A percentile compares a stretch with the other conserved stretches of the same genome.
phyloP scores from a whole-genome alignment of 1,284 basidiomycete species.

The Cronartium quercuum region DNA sequence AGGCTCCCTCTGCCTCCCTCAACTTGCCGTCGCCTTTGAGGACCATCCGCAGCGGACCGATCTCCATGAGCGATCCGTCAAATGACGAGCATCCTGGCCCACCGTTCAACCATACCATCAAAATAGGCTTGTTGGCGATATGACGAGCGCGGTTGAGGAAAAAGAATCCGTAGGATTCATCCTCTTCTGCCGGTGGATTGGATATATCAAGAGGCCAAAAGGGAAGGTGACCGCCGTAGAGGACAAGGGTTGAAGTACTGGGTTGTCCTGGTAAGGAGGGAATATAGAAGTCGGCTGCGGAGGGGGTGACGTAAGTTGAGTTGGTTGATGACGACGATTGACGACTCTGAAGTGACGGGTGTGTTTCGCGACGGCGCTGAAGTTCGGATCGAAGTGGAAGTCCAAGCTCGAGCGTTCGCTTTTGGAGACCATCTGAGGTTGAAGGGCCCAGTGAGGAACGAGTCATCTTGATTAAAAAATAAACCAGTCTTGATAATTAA shows the following conservation, averaged over 20 bases:
- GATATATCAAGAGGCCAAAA: slow-evolving; percentile 39
- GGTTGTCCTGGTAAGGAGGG: slow-evolving; percentile 39
- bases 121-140: slow-evolving; percentile 73
- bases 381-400: not conserved
- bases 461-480: no score
- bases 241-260: slow-evolving; percentile 42
- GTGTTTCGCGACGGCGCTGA: not conserved
- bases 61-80: slow-evolving; percentile 96
- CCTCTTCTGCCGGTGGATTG: not conserved
- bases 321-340: not conserved
- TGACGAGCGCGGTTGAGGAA: slow-evolving; percentile 81
- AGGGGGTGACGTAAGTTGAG: not conserved
- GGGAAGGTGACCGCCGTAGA: slow-evolving; percentile 48
- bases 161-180: slow-evolving; percentile 69
- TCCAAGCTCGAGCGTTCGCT: no score
- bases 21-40: slow-evolving; percentile 67
- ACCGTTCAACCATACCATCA: slow-evolving; percentile 96
- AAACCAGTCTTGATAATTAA: no score
- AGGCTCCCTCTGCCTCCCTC: slow-evolving; percentile 74
- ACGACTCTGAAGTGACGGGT: not conserved
- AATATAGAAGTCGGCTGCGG: slow-evolving; percentile 23
- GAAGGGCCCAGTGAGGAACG: no score
- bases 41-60: slow-evolving; percentile 66
- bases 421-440: not conserved
- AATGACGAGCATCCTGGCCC: slow-evolving; percentile 95